phyloP scores from a whole-genome alignment of 1,284 basidiomycete species.

The Gymnopus androsaceus region DNA sequence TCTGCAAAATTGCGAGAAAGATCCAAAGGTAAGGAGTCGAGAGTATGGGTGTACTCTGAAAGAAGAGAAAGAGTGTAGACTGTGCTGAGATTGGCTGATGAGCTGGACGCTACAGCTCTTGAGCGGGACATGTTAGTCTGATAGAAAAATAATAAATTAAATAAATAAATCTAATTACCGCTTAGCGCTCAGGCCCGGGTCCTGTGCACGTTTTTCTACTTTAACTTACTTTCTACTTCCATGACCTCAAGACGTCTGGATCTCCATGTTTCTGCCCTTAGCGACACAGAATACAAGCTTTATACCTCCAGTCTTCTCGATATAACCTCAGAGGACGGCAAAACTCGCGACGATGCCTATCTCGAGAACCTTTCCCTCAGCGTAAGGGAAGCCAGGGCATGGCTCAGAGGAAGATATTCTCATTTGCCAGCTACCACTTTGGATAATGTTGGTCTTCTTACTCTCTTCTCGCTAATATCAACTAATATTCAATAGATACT shows the following conservation, averaged over 20 bases:
- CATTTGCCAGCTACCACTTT: conserved; percentile 52
- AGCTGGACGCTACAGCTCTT: neutral
- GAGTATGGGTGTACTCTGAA: conserved; percentile 85
- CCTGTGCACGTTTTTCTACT: neutral
- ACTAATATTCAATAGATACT: conserved; percentile 50
- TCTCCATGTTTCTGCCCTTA: conserved; percentile 74
- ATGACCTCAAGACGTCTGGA: conserved; percentile 52
- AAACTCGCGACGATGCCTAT: conserved; percentile 42
- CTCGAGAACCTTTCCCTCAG: conserved; percentile 55
- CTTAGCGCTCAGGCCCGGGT: neutral
- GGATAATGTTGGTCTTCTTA: conserved; percentile 49
- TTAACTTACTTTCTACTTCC: neutral
- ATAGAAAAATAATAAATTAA: neutral
- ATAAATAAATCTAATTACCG: neutral
- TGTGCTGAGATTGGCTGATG: conserved; percentile 34
- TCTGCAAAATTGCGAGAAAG: conserved; percentile 94
- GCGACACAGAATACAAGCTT: conserved; percentile 64
- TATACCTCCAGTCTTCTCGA: conserved; percentile 65
- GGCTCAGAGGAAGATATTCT: conserved; percentile 70
- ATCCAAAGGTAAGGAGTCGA: conserved; percentile 93
- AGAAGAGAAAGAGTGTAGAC: conserved; percentile 69
- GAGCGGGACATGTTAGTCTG: neutral
- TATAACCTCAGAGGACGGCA: conserved; percentile 37
- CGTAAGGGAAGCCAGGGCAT: conserved; percentile 69
- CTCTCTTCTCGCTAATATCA: neutral